Conservation (phyloP, 306 rosid genomes). For the Castanea crenata region DNA sequence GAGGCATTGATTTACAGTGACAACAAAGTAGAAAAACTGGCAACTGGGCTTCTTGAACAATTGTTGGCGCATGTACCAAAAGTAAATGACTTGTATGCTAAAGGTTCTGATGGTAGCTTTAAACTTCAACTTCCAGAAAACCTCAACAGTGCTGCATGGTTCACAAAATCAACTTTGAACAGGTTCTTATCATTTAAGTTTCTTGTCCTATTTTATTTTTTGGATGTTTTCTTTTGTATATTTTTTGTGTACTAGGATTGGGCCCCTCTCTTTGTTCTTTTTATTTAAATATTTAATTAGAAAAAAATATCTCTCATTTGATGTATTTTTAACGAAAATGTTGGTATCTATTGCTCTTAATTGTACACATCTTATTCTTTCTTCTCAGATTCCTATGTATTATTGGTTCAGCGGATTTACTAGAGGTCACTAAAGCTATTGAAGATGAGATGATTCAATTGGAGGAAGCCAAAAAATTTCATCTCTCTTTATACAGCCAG, state of each 20-base stretch:
- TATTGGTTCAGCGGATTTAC: conserved; percentile 60
- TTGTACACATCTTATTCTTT: conserved; percentile 15
- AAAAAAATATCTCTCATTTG: not conserved
- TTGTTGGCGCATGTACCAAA: conserved; percentile 66
- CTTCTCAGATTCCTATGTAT: conserved; percentile 65
- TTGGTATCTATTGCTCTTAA: not conserved
- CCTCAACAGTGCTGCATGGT: conserved; percentile 63
- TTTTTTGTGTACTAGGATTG: not conserved
- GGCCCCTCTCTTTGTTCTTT: not conserved
- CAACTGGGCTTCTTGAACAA: conserved; percentile 59
- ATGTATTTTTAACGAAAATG: not conserved
- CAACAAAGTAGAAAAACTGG: conserved; percentile 50
- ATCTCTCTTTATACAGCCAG: conserved; percentile 80
- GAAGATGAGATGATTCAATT: conserved; percentile 82
- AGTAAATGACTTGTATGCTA: conserved; percentile 48
- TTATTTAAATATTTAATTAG: not conserved
- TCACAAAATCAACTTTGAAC: conserved; percentile 71
- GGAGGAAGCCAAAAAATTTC: conserved; percentile 83
- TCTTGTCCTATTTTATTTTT: conserved; percentile 17
- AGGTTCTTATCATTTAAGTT: conserved; percentile 52
- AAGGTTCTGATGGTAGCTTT: conserved; percentile 56
- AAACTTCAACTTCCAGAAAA: conserved; percentile 58
- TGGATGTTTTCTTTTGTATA: conserved; percentile 2
- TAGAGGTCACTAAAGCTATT: conserved; percentile 33
- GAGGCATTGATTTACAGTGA: conserved; percentile 58